These are phyloP conservation scores for Diaporthe sp. DNA, from an alignment of 2,329 filamentous ascomycete species.

Conservation along the genomic window DNA sequence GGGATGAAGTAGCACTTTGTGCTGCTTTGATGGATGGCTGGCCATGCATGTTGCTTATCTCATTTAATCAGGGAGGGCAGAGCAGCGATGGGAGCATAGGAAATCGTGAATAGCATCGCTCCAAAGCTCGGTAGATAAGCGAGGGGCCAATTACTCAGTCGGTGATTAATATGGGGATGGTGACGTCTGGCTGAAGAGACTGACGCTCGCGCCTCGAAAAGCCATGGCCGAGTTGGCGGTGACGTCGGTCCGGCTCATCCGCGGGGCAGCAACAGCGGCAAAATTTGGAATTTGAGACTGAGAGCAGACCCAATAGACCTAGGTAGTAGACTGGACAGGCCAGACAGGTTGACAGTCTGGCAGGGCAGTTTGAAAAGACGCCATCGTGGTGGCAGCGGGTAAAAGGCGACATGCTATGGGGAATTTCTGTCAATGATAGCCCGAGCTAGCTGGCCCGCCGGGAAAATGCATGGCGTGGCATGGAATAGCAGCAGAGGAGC, in stretches of 20 bases:
- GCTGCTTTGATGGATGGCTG: neutral
- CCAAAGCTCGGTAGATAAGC: conserved; percentile 33
- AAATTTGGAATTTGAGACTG: neutral
- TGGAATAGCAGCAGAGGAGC: neutral
- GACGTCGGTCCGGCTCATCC: conserved; percentile 34
- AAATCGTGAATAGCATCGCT: conserved; percentile 10
- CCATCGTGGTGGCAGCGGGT: conserved; percentile 29
- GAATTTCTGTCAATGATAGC: conserved; percentile 20
- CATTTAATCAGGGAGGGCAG: too few relatives aligned
- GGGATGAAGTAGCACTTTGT: neutral
- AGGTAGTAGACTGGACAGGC: neutral
- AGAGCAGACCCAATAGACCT: too few relatives aligned
- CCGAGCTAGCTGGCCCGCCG: conserved; percentile 30
- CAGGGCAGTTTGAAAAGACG: neutral
- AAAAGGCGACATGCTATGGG: conserved; percentile 11
- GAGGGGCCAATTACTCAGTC: conserved; percentile 21
- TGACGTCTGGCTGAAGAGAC: conserved; percentile 22
- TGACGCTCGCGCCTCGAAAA: neutral
- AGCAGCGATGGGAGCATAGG: neutral
- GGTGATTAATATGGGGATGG: conserved; percentile 21
- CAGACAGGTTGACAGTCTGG: neutral
- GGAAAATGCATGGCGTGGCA: conserved; percentile 17
- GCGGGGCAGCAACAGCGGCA: conserved; percentile 19
- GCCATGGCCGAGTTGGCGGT: conserved; percentile 26
- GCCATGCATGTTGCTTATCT: neutral